Base-by-base conservation (phyloP, 1,284 basidiomycete genomes). In the Cutaneotrichosporon daszewskae region DNA sequence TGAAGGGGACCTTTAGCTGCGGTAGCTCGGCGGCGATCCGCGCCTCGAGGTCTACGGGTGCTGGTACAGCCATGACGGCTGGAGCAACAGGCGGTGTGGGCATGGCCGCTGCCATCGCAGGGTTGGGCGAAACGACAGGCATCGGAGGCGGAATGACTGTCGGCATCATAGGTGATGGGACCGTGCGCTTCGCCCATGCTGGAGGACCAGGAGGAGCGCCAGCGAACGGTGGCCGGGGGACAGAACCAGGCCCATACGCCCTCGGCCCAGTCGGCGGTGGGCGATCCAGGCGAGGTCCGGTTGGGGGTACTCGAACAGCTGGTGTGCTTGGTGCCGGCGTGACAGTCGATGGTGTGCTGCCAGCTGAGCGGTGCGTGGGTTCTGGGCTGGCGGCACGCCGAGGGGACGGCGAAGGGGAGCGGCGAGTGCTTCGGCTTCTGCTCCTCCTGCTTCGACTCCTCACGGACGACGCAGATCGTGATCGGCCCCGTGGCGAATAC, bases 21-120 rank as follows among this genome's bases (percentile, higher is more conserved):
- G 65, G 63, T 7, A 64, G 40, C 32, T 68, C 65, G 17, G 54
- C 51, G 25, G 58, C 16, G 16, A 67, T 54, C 36, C 54, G 53
- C 35, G 47, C 47, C 46, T 63, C 57, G 24, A 52, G 57, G n/a
- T n/a, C n/a, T 5, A 53, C 50, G 25, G 49, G 51, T 12, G 36
- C 42, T 20, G 46, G 49, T 12, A 25, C 39, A 28, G 59, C 58
- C 20, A 55, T 38, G n/a, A 45, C 48, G 23, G 25, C 26, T 11
- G 37, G 19, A 17, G 28, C 43, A 1, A 27, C 41, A 10, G 57
- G 55, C 0, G 45, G 51, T 44, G 53, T 55, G 25, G 44, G 40
- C 3, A 26, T n/a, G 23, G 24, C 51, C 46, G 53, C 55, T 25
- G 37, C 20, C 8, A 16, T 16, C 4, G n/a, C n/a, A n/a, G n/a